phyloP scores from a whole-genome alignment of 441 rosid genomes.

The Pelargonium citronellum region DNA sequence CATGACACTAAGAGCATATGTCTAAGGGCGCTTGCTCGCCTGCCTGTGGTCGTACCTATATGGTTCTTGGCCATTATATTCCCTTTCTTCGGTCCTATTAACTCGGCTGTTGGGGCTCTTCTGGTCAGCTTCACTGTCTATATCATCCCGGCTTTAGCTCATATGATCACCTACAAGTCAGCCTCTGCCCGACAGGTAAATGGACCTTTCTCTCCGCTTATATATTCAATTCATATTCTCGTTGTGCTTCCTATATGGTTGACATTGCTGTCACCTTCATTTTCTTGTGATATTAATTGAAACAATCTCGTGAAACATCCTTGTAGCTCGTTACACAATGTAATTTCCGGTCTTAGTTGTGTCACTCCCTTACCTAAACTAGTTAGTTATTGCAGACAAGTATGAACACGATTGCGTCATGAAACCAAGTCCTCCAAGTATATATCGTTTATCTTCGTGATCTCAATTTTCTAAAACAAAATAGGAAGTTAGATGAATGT shows the following conservation, averaged over 20 bases:
- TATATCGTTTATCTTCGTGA: no score
- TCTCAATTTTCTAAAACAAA: no score
- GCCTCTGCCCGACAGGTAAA: constrained; percentile 40
- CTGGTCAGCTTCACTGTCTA: constrained; percentile 58
- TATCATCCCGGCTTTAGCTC: constrained; percentile 55
- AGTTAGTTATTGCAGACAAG: no score
- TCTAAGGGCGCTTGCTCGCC: constrained; percentile 38
- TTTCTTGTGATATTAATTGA: constrained; percentile 5
- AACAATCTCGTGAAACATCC: no score
- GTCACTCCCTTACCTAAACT: no score
- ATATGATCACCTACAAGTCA: constrained; percentile 45
- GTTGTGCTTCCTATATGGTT: constrained; percentile 5
- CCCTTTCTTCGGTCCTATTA: constrained; percentile 60
- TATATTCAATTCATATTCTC: constrained; percentile 3
- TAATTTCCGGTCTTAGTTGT: no score
- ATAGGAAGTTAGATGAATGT: no score
- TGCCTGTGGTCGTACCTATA: constrained; percentile 54
- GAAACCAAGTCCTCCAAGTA: no score
- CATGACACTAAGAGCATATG: constrained; percentile 52
- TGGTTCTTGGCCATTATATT: constrained; percentile 61
- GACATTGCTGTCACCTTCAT: constrained; percentile 12
- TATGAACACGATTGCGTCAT: no score
- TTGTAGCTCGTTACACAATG: no score
- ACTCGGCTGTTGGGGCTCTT: constrained; percentile 56
- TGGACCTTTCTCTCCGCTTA: constrained; percentile 9